Base-by-base conservation (phyloP, 2,329 filamentous ascomycete genomes). In the Hymenoscyphus repandus region DNA sequence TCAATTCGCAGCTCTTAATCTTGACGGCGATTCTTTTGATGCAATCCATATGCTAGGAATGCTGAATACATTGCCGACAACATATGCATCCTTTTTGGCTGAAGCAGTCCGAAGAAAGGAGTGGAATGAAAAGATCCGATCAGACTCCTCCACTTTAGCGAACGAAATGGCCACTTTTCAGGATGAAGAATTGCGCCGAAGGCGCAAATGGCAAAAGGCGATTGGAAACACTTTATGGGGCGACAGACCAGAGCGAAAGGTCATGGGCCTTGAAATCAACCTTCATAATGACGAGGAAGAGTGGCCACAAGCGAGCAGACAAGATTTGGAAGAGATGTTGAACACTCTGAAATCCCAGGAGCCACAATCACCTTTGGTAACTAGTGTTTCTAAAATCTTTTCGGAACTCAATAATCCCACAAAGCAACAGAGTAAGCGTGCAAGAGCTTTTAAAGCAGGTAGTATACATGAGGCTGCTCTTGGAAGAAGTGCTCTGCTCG, bases 361-460 rank as follows among this genome's bases (percentile, higher is more conserved):
- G 47, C 79, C 80, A 0, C 83, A 92, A 51, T 73, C 81, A 5
- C 74, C 74, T 1, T 74, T 91, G 52, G 73, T 89, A 1, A 77
- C 83, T 10, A 88, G 95, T 46, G 76, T 97, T 32, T 73, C 76
- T 3, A 88, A 90, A 63, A 79, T 90, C 15, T 78, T 95, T 53
- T 83, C 84, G 54, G 90, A 95, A 48, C 75, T 97, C 12, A 85
- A 85, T 65, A 82, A 79, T 50, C 90, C 92, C 2, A 93, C 89
- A 0, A 90, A 86, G 61, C 89, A 93, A 66, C 91, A 95, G 65
- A 81, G 85, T 54, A 91, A 90, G 68, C 82, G 90, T 51, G 81
- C 93, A 6, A 95, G 92, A 67, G 90, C 90, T 5, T 97, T 99
- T 74, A 96, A 96, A 66, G 93, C 95, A 64, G 93, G 93, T 13